Evolutionary conservation across 225 moss, liverwort and hornwort species (phyloP), one percentile per base, ranked within the genome.

Genomic region (Physcomitrium patens): DNA sequence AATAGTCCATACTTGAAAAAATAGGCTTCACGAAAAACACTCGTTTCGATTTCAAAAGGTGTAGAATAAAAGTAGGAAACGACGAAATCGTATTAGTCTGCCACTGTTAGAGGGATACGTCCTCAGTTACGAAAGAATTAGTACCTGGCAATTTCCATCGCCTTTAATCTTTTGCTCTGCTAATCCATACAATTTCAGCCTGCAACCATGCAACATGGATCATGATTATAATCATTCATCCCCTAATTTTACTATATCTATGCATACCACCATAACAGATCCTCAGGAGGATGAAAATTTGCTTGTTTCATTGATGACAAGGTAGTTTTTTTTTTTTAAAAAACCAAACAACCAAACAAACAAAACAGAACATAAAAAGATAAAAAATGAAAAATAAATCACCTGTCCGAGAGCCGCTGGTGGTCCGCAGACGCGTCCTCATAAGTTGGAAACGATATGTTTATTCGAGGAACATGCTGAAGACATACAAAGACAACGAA

Each of bases 101-200:
- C 75, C 47, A 67, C 60, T 53, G 69, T 63, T 59, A 12, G 28
- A 64, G 53, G 60, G 24, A 52, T 10, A 63, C 7, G 49, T 24
- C 56, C 51, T 62, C 24, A 11, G 50, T 27, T 24, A 60, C 54
- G 11, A 65, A 47, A 55, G 46, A 61, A 72, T 16, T 78, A 77
- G 58, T 73, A 99, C 97, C 97, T 99, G 99, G 71, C 99, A 99
- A 68, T 99, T 99, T 68, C 99, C 99, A 80, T 99, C 99, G 69
- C 99, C 93, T 77, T 91, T 89, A 53, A 99, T 95, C 77, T 83
- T 84, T 75, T 91, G 90, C 81, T 99, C 99, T 46, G 83, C 80
- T 63, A 99, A 80, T 37, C 92, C 93, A 82, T 95, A 99, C 63
- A 93, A 3, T 31, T 75, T 65, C 78, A 99, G 80, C 88, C 97